phyloP scores from a whole-genome alignment of 2,329 filamentous ascomycete genomes.

The Apiospora kogelbergensis region DNA sequence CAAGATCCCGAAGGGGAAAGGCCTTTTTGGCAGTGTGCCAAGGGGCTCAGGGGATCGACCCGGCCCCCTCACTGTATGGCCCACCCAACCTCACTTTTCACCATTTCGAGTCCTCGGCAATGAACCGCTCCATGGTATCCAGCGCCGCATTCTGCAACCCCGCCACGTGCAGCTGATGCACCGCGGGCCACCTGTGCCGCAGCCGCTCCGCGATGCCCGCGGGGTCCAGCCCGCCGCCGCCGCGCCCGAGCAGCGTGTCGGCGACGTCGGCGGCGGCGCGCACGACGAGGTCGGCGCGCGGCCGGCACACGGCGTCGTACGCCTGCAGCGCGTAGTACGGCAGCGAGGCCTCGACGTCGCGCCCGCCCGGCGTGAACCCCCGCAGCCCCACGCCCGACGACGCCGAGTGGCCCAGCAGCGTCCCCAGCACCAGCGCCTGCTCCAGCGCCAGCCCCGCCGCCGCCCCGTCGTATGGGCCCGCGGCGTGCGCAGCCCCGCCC shows the following conservation, averaged over 20 bases:
- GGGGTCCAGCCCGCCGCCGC: conserved; percentile 19
- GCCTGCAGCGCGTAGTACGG: conserved; percentile 27
- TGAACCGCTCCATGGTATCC: conserved; percentile 25
- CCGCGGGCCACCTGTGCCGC: conserved; percentile 19
- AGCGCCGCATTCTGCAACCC: conserved; percentile 19
- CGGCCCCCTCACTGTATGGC: not conserved
- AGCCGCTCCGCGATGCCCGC: conserved; percentile 16
- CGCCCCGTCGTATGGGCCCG: conserved; percentile 22
- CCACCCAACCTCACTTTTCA: not conserved
- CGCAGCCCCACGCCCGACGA: conserved; percentile 10
- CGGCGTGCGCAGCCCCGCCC: conserved; percentile 26
- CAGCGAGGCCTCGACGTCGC: conserved; percentile 9
- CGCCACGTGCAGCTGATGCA: conserved; percentile 20
- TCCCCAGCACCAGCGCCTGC: conserved; percentile 27
- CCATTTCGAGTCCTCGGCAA: conserved; percentile 9
- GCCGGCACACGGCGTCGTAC: conserved; percentile 28
- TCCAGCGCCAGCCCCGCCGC: conserved; percentile 23
- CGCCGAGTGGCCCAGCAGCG: conserved; percentile 24
- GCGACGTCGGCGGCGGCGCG: conserved; percentile 19
- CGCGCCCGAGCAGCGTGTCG: conserved; percentile 21
- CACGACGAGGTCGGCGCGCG: conserved; percentile 25
- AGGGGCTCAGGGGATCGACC: not conserved
- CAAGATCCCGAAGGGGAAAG: no score
- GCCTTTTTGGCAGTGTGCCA: not conserved
- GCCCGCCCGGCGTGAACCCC: not conserved